phyloP scores from a whole-genome alignment of 2,329 filamentous ascomycete genomes.

The Hypoxylon sp. region DNA sequence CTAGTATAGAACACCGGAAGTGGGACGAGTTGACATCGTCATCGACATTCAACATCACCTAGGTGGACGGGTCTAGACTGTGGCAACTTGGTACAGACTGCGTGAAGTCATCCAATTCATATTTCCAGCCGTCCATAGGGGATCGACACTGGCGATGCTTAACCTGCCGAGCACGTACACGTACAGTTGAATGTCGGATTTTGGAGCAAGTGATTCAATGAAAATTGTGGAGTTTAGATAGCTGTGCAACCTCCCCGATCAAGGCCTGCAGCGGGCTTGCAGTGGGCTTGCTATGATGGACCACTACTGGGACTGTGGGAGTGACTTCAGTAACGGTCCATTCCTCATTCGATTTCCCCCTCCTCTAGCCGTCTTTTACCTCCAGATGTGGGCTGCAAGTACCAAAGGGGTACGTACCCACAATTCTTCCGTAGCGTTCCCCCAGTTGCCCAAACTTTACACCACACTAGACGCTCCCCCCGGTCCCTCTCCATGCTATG shows the following conservation, averaged over 20 bases:
- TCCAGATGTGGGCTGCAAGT: neutral
- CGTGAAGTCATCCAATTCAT: constrained; percentile 17
- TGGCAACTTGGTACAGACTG: constrained; percentile 24
- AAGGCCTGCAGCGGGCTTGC: constrained; percentile 8
- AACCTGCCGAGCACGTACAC: constrained; percentile 25
- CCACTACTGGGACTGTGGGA: constrained; percentile 19
- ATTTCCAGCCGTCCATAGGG: constrained; percentile 21
- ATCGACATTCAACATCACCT: constrained; percentile 13
- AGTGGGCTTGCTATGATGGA: neutral
- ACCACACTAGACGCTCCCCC: too few relatives aligned
- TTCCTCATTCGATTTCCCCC: constrained; percentile 42
- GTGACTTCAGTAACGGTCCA: constrained; percentile 36
- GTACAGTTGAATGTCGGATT: constrained; percentile 15
- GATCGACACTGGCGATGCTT: constrained; percentile 32
- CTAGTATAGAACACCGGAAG: constrained; percentile 4
- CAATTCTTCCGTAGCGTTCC: constrained; percentile 24
- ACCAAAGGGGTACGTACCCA: constrained; percentile 23
- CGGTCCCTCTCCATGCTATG: too few relatives aligned
- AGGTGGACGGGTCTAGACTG: constrained; percentile 24
- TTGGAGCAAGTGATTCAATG: constrained; percentile 19
- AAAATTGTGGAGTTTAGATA: constrained; percentile 9
- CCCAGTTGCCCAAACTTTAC: constrained; percentile 1
- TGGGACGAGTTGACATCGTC: constrained; percentile 9
- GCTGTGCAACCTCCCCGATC: constrained; percentile 35
- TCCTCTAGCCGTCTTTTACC: constrained; percentile 37